Evolutionary conservation across 2,329 filamentous ascomycete species (phyloP), one percentile per base, ranked within the genome.

Genomic region (Dactylella cylindrospora): DNA sequence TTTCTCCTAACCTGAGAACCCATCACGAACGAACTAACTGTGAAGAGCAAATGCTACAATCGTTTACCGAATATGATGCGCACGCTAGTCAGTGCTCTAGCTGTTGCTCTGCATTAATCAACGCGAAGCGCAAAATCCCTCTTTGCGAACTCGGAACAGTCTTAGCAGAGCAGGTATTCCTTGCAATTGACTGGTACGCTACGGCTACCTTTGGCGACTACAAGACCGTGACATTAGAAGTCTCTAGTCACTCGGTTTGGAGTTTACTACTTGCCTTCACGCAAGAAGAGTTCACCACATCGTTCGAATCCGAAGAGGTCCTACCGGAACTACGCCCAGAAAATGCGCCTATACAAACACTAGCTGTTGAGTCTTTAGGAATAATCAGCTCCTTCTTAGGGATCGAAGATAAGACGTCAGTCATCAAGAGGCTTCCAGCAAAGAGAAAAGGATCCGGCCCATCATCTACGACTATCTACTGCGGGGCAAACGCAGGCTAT

Each of bases 1-100:
- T 54, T 35, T 62, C 49, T 3, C 49, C 43, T 6, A 31, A 54
- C 15, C 38, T 54, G 13, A n/a, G 57, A 32, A 62, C 38, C 19
- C 57, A 62, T 15, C 57, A 62, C 20, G 57, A 62, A n/a, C 22
- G 50, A 25, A 62, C 57, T 3, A 62, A 54, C 17, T 62, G 57
- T 23, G 57, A 62, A 19, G 33, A 23, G 5, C 43, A 62, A 31
- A 62, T 62, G 57, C 20, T 62, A 17, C 13, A 36, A 35, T 54
- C 49, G 8, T 54, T 54, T 22, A 17, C 19, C 3, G 57, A 62
- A 25, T 54, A 62, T 15, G 49, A 50, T 8, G 23, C 28, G 12
- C 57, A 62, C 29, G 43, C 57, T 3, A 20, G 36, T 6, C 22
- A 23, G 23, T 62, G 57, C 13, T 7, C 41, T 2, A 33, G 22